Conservation (phyloP, 192 early-diverging fungal genomes). For the Dissophora ornata region DNA sequence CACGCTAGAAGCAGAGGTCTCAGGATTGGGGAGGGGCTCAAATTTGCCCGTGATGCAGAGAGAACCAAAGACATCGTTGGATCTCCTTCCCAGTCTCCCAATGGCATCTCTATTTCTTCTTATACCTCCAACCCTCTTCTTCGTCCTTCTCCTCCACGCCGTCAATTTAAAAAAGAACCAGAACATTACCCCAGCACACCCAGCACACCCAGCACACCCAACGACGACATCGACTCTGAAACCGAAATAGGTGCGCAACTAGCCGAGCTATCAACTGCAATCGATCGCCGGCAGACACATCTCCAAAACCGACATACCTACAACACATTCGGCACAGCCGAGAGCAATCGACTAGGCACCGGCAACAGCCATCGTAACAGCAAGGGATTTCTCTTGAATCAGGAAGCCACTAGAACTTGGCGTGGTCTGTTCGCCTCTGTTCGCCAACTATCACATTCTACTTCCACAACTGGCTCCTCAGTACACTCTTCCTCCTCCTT, state of each 20-base stretch:
- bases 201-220: background rate
- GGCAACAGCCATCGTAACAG: conserved; percentile 1
- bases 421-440: conserved; percentile 24
- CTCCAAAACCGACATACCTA: conserved; percentile 8
- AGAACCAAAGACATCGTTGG: background rate
- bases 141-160: background rate
- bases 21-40: background rate
- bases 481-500: conserved; percentile 9
- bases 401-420: conserved; percentile 19
- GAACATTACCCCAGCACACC: background rate
- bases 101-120: background rate
- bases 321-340: background rate
- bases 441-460: conserved; percentile 22
- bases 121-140: background rate
- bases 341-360: background rate
- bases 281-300: background rate
- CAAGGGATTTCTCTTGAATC: conserved; percentile 1
- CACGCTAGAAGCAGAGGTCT: background rate
- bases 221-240: background rate
- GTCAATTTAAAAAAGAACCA: background rate
- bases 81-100: background rate
- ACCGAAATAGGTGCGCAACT: background rate
- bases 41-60: background rate
- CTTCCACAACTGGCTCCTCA: conserved; percentile 22
- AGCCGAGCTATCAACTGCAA: no score